phyloP scores from a whole-genome alignment of 83 land plant species.

The Picea abies region DNA sequence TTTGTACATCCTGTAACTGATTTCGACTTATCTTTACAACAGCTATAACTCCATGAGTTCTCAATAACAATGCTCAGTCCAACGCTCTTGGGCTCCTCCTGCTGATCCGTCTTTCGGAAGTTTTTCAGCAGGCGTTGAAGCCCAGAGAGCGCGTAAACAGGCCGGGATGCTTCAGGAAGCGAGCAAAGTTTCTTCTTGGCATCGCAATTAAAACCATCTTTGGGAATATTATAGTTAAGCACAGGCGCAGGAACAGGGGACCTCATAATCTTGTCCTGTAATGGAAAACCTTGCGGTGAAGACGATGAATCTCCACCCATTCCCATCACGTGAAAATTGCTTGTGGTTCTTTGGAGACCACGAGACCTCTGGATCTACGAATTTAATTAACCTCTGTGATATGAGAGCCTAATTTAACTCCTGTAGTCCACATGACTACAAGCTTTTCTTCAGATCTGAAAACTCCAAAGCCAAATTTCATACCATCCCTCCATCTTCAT shows the following conservation, averaged over 20 bases:
- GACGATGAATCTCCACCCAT: not conserved
- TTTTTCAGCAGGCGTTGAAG: not conserved
- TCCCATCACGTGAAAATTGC: not conserved
- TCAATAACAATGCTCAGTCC: conserved; percentile 8
- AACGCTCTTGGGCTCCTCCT: not conserved
- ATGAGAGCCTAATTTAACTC: no score
- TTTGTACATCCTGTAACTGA: no score
- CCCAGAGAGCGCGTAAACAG: not conserved
- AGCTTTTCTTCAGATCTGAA: no score
- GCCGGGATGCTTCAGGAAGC: not conserved
- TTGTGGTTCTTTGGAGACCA: not conserved
- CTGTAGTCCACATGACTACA: no score
- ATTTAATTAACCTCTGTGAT: no score
- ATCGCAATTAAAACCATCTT: no score
- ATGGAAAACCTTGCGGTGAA: not conserved
- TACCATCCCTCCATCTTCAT: no score
- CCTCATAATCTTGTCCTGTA: not conserved
- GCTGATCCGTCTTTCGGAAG: not conserved
- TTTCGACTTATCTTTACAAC: no score
- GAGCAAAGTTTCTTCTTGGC: no score
- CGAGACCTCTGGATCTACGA: not conserved
- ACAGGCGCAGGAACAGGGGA: not conserved
- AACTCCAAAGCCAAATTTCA: no score
- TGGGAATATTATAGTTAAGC: not conserved
- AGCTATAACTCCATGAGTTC: not conserved